Evolutionary conservation across 2,329 filamentous ascomycete genomes (phyloP), one percentile per base, ranked within the genome.

Genomic region (Phyllosticta citribraziliensis): DNA sequence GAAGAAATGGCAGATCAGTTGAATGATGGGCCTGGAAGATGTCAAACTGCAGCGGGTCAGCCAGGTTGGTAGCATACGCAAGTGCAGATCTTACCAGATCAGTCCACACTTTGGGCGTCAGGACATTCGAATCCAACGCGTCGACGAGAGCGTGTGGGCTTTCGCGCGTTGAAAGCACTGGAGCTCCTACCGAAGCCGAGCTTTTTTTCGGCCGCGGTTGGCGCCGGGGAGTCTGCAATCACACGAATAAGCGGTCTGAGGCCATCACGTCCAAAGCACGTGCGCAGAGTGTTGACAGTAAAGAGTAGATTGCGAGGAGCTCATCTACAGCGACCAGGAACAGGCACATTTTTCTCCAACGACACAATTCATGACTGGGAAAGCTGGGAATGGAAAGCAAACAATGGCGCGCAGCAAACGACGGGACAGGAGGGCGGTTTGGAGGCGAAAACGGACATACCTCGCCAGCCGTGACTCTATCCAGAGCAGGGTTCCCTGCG

Each of bases 21-120:
- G 85, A 84, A 69, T 87, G 90, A 69, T 91, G 86, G 52, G 85
- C 77, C 66, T 86, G 84, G 71, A 87, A 90, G 27, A 89, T 83
- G 66, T 84, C 83, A 66, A 88, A 87, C 70, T 61, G 20, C 8
- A 14, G 14, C 4, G 6, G 25, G 20, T 61, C 27, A 57, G 78
- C 54, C 19, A 8, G 55, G 50, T 11, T 25, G 51, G 66, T 63
- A 64, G 63, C 30, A 50, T 52, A 52, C n/a, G 20, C 17, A 56
- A 30, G n/a, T 3, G 20, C 20, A 19, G 52, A 9, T 4, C 12
- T 9, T 57, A 61, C 59, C 55, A 90, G 74, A 67, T 88, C 83
- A 51, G 81, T 81, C 87, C 87, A 91, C 4, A 89, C 73, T 56
- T 84, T 77, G 33, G 82, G 78, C 1, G 84, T 88, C 25, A 91